Conservation (phyloP, 2,329 filamentous ascomycete genomes). For the Thermoascus crustaceus region DNA sequence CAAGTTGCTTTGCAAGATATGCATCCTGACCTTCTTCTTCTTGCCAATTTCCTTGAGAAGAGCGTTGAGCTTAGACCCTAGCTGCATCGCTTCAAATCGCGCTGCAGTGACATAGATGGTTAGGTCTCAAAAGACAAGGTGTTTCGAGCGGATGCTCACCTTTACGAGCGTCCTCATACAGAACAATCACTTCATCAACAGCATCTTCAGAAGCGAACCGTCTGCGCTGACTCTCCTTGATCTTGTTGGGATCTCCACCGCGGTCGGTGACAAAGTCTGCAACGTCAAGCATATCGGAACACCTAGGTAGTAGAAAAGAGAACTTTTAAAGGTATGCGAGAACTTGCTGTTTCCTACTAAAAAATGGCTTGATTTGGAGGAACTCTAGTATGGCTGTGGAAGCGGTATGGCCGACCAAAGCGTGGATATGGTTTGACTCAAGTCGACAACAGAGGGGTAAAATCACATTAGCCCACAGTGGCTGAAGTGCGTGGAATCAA, state of each 20-base stretch:
- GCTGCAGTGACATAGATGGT: conserved; percentile 36
- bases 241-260: conserved; percentile 83
- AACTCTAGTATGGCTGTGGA: no score
- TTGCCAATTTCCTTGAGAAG: conserved; percentile 82
- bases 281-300: conserved; percentile 60
- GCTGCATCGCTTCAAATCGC: conserved; percentile 69
- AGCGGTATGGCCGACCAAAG: no score
- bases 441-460: no score
- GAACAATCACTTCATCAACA: conserved; percentile 81
- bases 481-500: no score
- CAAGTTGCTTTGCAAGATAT: neutral
- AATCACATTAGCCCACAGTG: no score
- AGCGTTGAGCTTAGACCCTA: conserved; percentile 77
- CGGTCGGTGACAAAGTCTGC: conserved; percentile 75
- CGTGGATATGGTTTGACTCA: no score
- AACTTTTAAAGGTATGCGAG: no score
- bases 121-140: conserved; percentile 1
- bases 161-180: conserved; percentile 78
- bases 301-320: conserved; percentile 1
- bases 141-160: conserved; percentile 40
- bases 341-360: no score
- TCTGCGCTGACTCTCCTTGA: conserved; percentile 82
- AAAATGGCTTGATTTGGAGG: no score
- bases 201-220: conserved; percentile 71
- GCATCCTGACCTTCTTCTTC: conserved; percentile 67